A percentile compares a stretch with the other conserved stretches of the same genome.
These are phyloP conservation scores for Plasmodium gonderi DNA, from an alignment of 169 alveolate species.

Conservation along the genomic window DNA sequence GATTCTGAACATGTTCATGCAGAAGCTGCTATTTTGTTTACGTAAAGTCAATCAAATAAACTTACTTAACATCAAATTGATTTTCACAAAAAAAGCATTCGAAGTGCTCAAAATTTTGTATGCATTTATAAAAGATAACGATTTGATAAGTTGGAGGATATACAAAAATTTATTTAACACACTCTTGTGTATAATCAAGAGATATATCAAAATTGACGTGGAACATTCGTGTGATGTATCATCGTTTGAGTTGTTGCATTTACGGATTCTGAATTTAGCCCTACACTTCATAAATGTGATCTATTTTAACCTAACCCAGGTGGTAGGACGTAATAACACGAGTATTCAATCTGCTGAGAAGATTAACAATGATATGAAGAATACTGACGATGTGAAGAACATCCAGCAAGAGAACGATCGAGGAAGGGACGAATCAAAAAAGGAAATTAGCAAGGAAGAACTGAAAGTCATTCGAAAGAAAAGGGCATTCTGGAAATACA, in stretches of 20 bases:
- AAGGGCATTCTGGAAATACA: not conserved
- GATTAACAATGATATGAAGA: not conserved
- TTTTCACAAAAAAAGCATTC: slow-evolving; percentile 2
- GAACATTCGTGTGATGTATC: not conserved
- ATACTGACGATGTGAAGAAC: not conserved
- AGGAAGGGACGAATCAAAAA: not conserved
- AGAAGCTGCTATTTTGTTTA: not conserved
- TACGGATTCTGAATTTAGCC: slow-evolving; percentile 12
- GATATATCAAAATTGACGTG: not conserved
- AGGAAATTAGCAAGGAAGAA: not conserved
- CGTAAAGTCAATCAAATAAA: not conserved
- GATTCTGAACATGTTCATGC: slow-evolving; percentile 1
- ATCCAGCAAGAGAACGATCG: not conserved
- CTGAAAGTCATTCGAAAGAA: not conserved
- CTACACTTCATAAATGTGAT: slow-evolving; percentile 28
- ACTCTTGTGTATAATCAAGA: not conserved
- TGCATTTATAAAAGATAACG: slow-evolving; percentile 35
- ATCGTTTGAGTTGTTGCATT: not conserved
- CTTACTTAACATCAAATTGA: not conserved
- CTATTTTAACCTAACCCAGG: slow-evolving; percentile 23
- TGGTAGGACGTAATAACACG: not conserved
- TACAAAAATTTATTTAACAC: slow-evolving; percentile 10
- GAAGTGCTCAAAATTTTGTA: slow-evolving; percentile 19
- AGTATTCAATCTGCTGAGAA: not conserved
- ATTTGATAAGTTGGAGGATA: not conserved